Percentiles rank a stretch among this genome's conserved stretches.
phyloP scores from a whole-genome alignment of 441 rosid genomes.

The Jatropha multifida region DNA sequence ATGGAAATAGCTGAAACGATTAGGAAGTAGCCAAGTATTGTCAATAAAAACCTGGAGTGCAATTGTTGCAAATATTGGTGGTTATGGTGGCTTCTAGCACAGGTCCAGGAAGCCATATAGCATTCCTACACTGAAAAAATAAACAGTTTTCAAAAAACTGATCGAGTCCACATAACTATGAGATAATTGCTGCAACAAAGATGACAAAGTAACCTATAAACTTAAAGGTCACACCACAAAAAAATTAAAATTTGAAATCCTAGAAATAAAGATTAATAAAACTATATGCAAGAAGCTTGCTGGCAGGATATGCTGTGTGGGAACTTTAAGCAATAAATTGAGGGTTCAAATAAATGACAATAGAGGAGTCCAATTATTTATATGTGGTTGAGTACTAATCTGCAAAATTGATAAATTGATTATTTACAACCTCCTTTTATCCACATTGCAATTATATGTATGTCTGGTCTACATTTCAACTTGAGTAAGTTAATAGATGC shows the following conservation, averaged over 20 bases:
- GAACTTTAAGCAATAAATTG: not conserved
- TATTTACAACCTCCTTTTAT: not conserved
- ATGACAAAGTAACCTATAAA: not conserved
- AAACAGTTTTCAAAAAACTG: constrained; percentile 14
- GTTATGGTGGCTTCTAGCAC: constrained; percentile 84
- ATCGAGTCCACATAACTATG: not conserved
- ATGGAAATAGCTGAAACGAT: not conserved
- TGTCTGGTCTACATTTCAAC: not conserved
- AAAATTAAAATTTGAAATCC: not conserved
- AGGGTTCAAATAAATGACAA: not conserved
- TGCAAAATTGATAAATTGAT: not conserved
- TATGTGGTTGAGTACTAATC: not conserved
- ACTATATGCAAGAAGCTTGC: not conserved
- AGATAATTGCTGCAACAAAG: constrained; percentile 2
- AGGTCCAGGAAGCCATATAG: constrained; percentile 96
- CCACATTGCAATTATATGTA: not conserved
- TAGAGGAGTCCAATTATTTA: not conserved
- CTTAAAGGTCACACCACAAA: not conserved
- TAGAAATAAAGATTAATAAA: not conserved
- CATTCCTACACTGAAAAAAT: constrained; percentile 78
- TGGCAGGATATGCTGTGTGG: not conserved
- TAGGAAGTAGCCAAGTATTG: constrained; percentile 11
- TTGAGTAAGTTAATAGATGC: not conserved
- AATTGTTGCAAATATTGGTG: constrained; percentile 63
- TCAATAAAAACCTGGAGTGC: constrained; percentile 69